Conservation (phyloP, 148 eudicot species). For the Heliamphora exappendiculata region DNA sequence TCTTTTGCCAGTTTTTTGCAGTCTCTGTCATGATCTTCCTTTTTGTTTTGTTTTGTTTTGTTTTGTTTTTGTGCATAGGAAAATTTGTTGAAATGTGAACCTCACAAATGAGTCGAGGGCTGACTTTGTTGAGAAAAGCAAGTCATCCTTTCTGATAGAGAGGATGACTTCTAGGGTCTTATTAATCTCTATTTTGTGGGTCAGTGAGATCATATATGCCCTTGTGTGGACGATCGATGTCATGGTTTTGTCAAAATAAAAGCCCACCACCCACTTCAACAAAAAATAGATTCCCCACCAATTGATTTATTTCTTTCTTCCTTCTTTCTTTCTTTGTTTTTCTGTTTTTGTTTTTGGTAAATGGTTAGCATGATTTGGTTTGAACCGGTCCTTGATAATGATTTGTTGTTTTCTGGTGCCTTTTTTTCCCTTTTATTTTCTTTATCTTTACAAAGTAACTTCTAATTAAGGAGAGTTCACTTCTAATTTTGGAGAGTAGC, state of each 20-base stretch:
- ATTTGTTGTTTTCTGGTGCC: constrained; percentile 1
- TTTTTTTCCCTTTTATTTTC: too few species aligned
- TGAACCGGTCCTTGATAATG: neutral
- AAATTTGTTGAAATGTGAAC: neutral
- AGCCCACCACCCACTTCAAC: neutral
- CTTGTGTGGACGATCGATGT: neutral
- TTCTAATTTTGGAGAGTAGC: too few species aligned
- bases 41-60: neutral
- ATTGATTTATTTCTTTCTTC: too few species aligned
- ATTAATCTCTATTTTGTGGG: neutral
- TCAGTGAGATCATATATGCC: neutral
- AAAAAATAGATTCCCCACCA: neutral
- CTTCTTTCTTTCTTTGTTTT: too few species aligned
- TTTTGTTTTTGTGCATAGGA: neutral
- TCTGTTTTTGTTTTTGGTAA: neutral
- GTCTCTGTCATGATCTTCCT: neutral
- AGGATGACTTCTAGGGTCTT: neutral
- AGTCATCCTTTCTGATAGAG: constrained; percentile 4
- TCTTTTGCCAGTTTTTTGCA: too few species aligned
- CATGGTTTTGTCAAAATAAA: neutral
- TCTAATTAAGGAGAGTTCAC: too few species aligned
- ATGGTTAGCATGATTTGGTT: neutral
- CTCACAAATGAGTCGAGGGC: neutral
- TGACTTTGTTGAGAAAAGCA: neutral
- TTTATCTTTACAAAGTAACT: too few species aligned